These are phyloP conservation scores for Tetrahymena elliotti DNA, from an alignment of 73 alveolate genomes.

Conservation along the genomic window DNA sequence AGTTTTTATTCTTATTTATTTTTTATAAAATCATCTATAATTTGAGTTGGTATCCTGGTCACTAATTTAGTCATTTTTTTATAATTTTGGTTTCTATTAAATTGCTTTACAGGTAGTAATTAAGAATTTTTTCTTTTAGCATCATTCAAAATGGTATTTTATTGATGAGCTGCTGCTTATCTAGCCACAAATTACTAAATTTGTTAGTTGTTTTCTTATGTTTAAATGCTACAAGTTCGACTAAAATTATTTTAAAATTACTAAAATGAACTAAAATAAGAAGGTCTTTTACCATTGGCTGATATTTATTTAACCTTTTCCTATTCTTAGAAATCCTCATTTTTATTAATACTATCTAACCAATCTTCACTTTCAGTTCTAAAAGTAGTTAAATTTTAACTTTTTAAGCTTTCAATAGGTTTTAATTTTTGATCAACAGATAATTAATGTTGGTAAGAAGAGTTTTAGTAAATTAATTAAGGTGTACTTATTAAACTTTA, in stretches of 20 bases:
- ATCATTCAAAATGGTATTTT: not conserved
- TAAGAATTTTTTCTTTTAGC: not conserved
- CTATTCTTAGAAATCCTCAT: not conserved
- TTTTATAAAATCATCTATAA: not conserved
- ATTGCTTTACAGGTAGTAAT: not conserved
- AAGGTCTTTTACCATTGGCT: not conserved
- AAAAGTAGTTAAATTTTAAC: not conserved
- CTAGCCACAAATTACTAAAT: not conserved
- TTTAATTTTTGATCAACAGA: not conserved
- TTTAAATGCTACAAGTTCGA: not conserved
- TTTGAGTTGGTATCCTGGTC: not conserved
- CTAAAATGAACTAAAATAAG: not conserved
- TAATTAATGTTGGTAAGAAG: not conserved
- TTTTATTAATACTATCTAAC: too few species aligned
- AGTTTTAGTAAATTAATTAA: too few species aligned
- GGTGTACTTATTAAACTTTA: not conserved
- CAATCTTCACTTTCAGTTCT: not conserved
- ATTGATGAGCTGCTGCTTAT: not conserved
- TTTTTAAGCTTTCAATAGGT: not conserved
- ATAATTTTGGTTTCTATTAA: not conserved
- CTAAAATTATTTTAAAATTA: not conserved
- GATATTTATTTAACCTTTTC: not conserved
- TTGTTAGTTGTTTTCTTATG: not conserved
- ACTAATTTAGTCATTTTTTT: not conserved
- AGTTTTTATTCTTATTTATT: not conserved